Evolutionary conservation across 2,329 filamentous ascomycete species (phyloP).

Genomic region (Microsporum ferrugineum): DNA sequence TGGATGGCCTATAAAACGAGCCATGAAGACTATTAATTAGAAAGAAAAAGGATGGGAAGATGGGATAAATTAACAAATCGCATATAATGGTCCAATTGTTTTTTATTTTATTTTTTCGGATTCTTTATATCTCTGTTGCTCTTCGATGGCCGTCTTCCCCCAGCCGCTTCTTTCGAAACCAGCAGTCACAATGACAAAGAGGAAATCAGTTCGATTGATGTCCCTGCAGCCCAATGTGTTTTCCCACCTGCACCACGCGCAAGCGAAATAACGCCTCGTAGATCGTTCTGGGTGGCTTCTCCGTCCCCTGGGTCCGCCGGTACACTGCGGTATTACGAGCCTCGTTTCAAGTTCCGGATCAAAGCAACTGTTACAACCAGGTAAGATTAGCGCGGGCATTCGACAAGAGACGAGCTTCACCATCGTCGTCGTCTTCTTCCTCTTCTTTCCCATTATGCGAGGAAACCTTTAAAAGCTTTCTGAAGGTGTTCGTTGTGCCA

Average conservation of each 20-base stretch:
- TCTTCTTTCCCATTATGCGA: background rate
- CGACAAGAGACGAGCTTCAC: background rate
- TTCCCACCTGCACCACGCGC: constrained; percentile 1
- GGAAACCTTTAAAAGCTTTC: background rate
- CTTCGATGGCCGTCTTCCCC: too few relatives aligned
- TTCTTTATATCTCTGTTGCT: background rate
- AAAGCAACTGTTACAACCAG: background rate
- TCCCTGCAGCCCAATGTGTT: constrained; percentile 1
- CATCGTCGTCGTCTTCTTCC: background rate
- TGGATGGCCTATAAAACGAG: background rate
- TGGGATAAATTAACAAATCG: background rate
- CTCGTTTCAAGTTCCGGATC: background rate
- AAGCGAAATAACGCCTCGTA: constrained; percentile 3
- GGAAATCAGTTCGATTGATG: background rate
- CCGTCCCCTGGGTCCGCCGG: background rate
- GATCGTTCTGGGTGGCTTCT: constrained; percentile 2
- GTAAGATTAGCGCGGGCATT: background rate
- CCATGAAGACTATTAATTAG: background rate
- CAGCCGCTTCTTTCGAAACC: background rate
- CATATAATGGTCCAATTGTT: background rate
- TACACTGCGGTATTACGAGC: constrained; percentile 3
- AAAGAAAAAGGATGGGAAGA: background rate
- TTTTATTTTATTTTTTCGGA: background rate
- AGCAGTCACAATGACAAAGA: background rate
- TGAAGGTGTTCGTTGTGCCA: background rate